Conservation (phyloP, 1,284 basidiomycete genomes). For the Mixia osmundae region DNA sequence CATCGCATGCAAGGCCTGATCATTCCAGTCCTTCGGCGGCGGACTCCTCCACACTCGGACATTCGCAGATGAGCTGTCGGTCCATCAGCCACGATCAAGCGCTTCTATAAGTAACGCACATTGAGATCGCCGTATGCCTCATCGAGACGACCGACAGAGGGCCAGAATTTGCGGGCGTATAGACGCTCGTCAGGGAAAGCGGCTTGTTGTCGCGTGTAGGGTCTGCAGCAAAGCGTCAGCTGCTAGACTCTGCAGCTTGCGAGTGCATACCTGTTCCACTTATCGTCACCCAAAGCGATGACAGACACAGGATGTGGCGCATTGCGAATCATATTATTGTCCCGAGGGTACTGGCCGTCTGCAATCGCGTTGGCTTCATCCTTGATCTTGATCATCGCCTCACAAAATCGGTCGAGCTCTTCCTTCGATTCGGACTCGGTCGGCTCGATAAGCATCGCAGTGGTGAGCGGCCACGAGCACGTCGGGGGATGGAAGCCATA, state of each 20-base stretch:
- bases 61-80: conserved; percentile 8
- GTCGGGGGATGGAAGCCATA: conserved; percentile 62
- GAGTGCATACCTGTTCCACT: conserved; percentile 51
- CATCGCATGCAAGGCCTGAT: no score
- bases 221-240: conserved; percentile 26
- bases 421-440: conserved; percentile 80
- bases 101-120: conserved; percentile 30
- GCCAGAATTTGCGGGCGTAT: conserved; percentile 77
- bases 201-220: conserved; percentile 63
- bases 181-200: conserved; percentile 61
- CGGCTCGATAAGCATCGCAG: conserved; percentile 76
- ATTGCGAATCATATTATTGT: conserved; percentile 77
- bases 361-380: conserved; percentile 73
- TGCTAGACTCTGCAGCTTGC: background rate
- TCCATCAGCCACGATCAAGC: background rate
- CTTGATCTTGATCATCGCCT: conserved; percentile 89
- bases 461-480: conserved; percentile 81
- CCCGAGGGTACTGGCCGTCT: conserved; percentile 55
- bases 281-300: conserved; percentile 38
- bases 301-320: conserved; percentile 72
- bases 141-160: conserved; percentile 64
- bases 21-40: no score
- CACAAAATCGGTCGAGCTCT: conserved; percentile 82
- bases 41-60: conserved; percentile 6
- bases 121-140: conserved; percentile 73